Conservation (phyloP, 306 rosid genomes). For the Lithocarpus polystachyus region DNA sequence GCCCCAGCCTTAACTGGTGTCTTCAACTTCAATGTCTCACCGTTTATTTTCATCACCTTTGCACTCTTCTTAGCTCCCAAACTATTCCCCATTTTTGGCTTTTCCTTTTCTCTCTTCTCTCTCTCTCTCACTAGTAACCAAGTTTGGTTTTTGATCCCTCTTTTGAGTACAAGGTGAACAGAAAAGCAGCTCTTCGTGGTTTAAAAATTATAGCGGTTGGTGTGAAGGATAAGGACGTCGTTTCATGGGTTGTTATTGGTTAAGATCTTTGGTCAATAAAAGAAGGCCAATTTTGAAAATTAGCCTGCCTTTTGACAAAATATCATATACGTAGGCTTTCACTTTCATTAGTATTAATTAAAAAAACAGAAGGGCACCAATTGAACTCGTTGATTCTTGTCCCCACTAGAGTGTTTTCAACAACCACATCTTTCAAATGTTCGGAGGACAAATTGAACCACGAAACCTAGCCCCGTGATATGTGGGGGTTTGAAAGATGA, state of each 20-base stretch:
- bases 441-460: constrained; percentile 1
- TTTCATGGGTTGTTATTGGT: constrained; percentile 33
- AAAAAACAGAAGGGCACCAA: background rate
- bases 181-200: background rate
- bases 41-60: constrained; percentile 79
- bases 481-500: constrained; percentile 19
- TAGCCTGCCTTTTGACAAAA: constrained; percentile 20
- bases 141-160: background rate
- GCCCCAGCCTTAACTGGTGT: constrained; percentile 56
- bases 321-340: constrained; percentile 29
- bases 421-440: constrained; percentile 14
- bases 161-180: background rate
- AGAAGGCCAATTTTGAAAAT: constrained; percentile 53
- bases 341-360: constrained; percentile 16
- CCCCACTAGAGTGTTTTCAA: constrained; percentile 7
- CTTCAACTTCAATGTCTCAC: constrained; percentile 69
- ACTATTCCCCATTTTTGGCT: constrained; percentile 61
- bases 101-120: background rate
- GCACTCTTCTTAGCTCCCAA: constrained; percentile 66
- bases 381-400: background rate
- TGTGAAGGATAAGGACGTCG: constrained; percentile 26
- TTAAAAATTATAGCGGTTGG: constrained; percentile 25
- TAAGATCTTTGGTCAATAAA: constrained; percentile 50
- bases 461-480: constrained; percentile 19
- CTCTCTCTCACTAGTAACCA: background rate